Base-by-base conservation (phyloP, 2,329 filamentous ascomycete genomes). In the Fusarium annulatum region DNA sequence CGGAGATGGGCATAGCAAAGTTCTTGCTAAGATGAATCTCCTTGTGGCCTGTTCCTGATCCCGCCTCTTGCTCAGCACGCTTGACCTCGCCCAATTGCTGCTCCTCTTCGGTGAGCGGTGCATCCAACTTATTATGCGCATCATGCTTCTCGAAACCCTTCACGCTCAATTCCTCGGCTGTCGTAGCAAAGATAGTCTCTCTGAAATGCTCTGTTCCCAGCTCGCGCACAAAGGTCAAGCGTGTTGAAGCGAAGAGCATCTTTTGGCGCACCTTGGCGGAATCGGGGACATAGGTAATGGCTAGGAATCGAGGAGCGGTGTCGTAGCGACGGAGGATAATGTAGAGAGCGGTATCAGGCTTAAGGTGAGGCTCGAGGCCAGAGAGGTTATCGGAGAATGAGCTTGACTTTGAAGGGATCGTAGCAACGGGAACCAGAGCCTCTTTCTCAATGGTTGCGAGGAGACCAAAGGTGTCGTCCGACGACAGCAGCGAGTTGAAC, bases 221-320 rank as follows among this genome's bases (percentile, higher is more conserved):
- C 82, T 96, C 93, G 46, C 93, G 89, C 56, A 92, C 88, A 3
- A 96, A 87, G 1, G 93, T 93, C 76, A 95, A 85, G 15, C 93
- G 89, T 34, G 94, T 95, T 30, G 91, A 89, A 10, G 94, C 93
- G 81, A 96, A 95, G 28, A 96, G 88, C 92, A 94, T 96, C 86
- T 96, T 96, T 81, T 94, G 92, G 43, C 94, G 91, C 64, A 96
- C 93, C 34, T 92, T 92, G 43, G 94, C 94, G 2, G 89, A 80
- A 81, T 96, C 93, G 33, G 94, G 94, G 10, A 96, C 90, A 81
- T 95, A 96, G 41, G 93, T 94, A 41, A 95, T 85, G 51, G 91
- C 92, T 33, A 93, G 84, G 72, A 95, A 90, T 73, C 82, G 82
- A n/a, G 88, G 88, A 7, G 85, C 81, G 42, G 82, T 80, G 58